Base-by-base conservation (phyloP, 441 rosid species). In the Arabidopsis lyrata region DNA sequence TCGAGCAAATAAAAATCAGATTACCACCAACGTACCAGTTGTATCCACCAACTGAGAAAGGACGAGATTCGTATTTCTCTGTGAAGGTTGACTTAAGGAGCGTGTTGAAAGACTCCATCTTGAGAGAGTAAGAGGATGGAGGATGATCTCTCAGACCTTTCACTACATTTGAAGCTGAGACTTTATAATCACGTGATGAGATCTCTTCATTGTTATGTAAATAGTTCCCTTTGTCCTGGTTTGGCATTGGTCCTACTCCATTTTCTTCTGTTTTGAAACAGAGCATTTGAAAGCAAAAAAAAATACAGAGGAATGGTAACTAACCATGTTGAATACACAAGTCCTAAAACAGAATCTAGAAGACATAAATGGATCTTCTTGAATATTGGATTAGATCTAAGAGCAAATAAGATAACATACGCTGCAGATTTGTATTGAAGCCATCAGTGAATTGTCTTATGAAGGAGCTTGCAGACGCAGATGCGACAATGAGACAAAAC, bases 91-190 rank as follows among this genome's bases (percentile, higher is more conserved):
- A 65, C 13, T 31, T 49, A 35, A 35, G 39, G 27, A 74, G 68
- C 0, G 34, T 38, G 47, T 50, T 49, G 53, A 59, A 67, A 49
- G 73, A 74, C 32, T 74, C 68, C 55, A 74, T 50, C 31, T 74
- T 67, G 5, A 74, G 13, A 49, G 62, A 50, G 55, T 74, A 74
- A 10, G 78, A 4, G 3, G 62, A 50, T 31, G 78, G 78, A 35
- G 24, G 52, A 54, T 1, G 50, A 29, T 60, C 42, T 68, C 58
- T 68, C 0, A 60, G 38, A 58, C 78, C 78, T 24, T 3, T 66
- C n/a, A 66, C 29, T 1, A 10, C 5, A 8, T 1, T 74, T 36
- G 77, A 64, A 22, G 31, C 66, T 24, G 77, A 56, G 32, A 59
- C 45, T 60, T 41, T 16, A 18, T 31, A 3, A 50, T 74, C 63